phyloP scores from a whole-genome alignment of 2,329 filamentous ascomycete genomes.

The Juglanconis sp. region DNA sequence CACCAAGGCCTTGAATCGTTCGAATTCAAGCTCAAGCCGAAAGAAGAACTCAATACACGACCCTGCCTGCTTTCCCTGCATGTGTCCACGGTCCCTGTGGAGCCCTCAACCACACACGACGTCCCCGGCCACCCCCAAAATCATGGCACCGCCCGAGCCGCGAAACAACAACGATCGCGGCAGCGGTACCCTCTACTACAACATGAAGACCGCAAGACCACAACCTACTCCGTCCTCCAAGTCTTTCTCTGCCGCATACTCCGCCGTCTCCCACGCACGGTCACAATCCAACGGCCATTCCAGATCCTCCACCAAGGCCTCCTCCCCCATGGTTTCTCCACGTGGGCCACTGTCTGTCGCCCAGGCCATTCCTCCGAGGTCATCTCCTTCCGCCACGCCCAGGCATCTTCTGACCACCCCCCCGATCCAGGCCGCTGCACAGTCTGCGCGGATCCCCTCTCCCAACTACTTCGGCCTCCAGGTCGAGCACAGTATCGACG shows the following conservation, averaged over 20 bases:
- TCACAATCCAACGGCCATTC: constrained; percentile 40
- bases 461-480: constrained; percentile 86
- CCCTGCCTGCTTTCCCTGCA: constrained; percentile 4
- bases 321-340: constrained; percentile 52
- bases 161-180: constrained; percentile 26
- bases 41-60: constrained; percentile 5
- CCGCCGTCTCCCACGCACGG: constrained; percentile 31
- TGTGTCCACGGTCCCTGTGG: neutral
- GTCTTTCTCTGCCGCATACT: constrained; percentile 24
- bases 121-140: neutral
- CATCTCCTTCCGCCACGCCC: constrained; percentile 36
- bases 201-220: constrained; percentile 44
- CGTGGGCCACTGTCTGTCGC: constrained; percentile 51
- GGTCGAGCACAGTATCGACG: constrained; percentile 58
- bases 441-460: constrained; percentile 53
- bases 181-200: constrained; percentile 37
- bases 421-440: constrained; percentile 24
- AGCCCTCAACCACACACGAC: neutral
- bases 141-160: constrained; percentile 24
- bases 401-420: constrained; percentile 7
- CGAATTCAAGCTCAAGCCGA: neutral
- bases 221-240: constrained; percentile 33
- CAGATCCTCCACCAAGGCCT: constrained; percentile 37
- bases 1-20: constrained; percentile 8
- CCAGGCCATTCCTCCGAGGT: constrained; percentile 50